Base-by-base conservation (phyloP, 1,284 basidiomycete species). In the Heterobasidion annosum region DNA sequence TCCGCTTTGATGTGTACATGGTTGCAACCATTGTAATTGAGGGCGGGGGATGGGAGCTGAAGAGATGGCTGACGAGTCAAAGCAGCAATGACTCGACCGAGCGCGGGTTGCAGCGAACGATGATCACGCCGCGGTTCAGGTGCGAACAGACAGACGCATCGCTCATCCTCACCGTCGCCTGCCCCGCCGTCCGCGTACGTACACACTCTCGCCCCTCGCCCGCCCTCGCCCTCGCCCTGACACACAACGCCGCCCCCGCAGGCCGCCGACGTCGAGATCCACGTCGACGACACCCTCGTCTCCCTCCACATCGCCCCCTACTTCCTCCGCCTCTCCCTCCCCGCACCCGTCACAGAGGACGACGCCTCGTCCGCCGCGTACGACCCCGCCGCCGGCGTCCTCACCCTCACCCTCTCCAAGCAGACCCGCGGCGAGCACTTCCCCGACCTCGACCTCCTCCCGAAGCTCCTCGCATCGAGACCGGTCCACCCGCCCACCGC, bases 41-140 rank as follows among this genome's bases (percentile, higher is more conserved):
- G 25, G 25, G 25, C 25, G 25, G 25, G 25, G 25, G 25, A 25
- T 25, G 25, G 25, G 25, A 25, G 25, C 25, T 25, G 25, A 25
- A 25, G n/a, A n/a, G n/a, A n/a, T n/a, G n/a, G n/a, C n/a, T n/a
- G n/a, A n/a, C n/a, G n/a, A n/a, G n/a, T n/a, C n/a, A n/a, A n/a
- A n/a, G n/a, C n/a, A n/a, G n/a, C n/a, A n/a, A n/a, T n/a, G n/a
- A n/a, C n/a, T n/a, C n/a, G n/a, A n/a, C n/a, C n/a, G n/a, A n/a
- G n/a, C n/a, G n/a, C n/a, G 25, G 25, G 3, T 25, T 25, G 25
- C 25, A 4, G 25, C 25, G 25, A 47, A 32, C 2, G 16, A 90
- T 91, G 88, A 88, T 91, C 63, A 91, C 89, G 9, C 89, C 88
- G 48, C 79, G 77, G 51, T 91, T 91, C 66, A 82, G 76, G 54